phyloP scores from a whole-genome alignment of 2,329 filamentous ascomycete species.

The Cyphellophora attinorum region DNA sequence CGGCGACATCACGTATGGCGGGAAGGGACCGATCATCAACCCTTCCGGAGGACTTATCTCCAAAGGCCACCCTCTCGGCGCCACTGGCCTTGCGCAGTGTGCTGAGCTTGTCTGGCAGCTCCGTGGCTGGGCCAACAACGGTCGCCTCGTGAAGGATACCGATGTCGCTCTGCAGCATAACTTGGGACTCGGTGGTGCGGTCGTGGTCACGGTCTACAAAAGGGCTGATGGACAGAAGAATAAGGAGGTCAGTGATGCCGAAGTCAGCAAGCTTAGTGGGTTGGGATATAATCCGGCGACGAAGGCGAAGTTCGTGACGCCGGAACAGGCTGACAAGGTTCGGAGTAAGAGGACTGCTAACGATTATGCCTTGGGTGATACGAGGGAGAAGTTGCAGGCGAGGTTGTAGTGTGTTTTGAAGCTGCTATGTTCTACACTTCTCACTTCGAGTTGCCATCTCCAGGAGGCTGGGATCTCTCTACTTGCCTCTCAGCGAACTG shows the following conservation, averaged over 20 bases:
- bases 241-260: slow-evolving; percentile 46
- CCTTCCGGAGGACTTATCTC: slow-evolving; percentile 90
- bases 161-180: slow-evolving; percentile 81
- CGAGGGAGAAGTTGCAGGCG: slow-evolving; percentile 59
- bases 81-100: slow-evolving; percentile 87
- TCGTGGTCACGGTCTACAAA: slow-evolving; percentile 81
- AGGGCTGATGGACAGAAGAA: slow-evolving; percentile 62
- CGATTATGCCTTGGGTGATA: slow-evolving; percentile 72
- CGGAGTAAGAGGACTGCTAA: slow-evolving; percentile 60
- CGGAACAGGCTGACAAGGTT: slow-evolving; percentile 57
- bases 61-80: slow-evolving; percentile 90
- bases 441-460: too few species aligned
- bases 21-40: slow-evolving; percentile 64
- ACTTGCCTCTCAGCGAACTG: too few species aligned
- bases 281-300: slow-evolving; percentile 89
- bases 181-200: slow-evolving; percentile 80
- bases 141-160: slow-evolving; percentile 56
- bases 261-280: slow-evolving; percentile 55
- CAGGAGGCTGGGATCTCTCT: too few species aligned
- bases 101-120: slow-evolving; percentile 96
- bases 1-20: slow-evolving; percentile 87
- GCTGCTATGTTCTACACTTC: too few species aligned
- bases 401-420: too few species aligned
- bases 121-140: slow-evolving; percentile 89
- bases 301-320: slow-evolving; percentile 77